Evolutionary conservation across 164 flowering plant genomes (phyloP), one percentile per base, ranked within the genome.

Genomic region (Magnolia officinalis): DNA sequence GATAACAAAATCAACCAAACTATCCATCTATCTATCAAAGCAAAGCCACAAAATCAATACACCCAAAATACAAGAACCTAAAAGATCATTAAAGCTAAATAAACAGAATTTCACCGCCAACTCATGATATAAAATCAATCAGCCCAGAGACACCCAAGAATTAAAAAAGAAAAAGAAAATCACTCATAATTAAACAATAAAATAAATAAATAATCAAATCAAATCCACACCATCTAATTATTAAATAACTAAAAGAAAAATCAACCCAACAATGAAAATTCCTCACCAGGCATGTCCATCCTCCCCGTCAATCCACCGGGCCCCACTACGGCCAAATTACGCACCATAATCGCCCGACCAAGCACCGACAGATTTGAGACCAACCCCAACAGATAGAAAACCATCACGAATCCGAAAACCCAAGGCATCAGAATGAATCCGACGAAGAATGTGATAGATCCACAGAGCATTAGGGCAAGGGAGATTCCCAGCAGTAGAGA

Each of bases 381-480:
- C 8, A 95, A 74, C 26, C 95, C 98, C 21, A 86, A 88, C 20
- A 91, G 79, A 55, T 92, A 91, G 70, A 95, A 84, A 16, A 95
- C 81, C 88, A 89, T 82, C 7, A 95, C 83, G 79, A 92, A 75
- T 7, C 93, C 95, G 67, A 95, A 78, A 51, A 95, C 96, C 97
- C 98, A 95, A 10, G 98, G 98, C 97, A 95, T 89, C 87, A 95
- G 78, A 70, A 95, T 71, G 78, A 95, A 91, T 10, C 98, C 98
- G 31, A 95, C 87, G 63, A 95, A 84, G 74, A 95, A 92, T 2
- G 98, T 95, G 11, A 95, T 90, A 45, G 98, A 93, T 67, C 98
- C 98, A 74, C 98, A 95, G 1, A 95, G 83, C 98, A 95, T 95
- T 86, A 95, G 69, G 11, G 98, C 82, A 31, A 92, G n/a, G 9